A percentile compares a stretch with the other conserved stretches of the same genome.
These are phyloP conservation scores for Sonneratia alba DNA, from an alignment of 345 rosid species.

Conservation along the genomic window DNA sequence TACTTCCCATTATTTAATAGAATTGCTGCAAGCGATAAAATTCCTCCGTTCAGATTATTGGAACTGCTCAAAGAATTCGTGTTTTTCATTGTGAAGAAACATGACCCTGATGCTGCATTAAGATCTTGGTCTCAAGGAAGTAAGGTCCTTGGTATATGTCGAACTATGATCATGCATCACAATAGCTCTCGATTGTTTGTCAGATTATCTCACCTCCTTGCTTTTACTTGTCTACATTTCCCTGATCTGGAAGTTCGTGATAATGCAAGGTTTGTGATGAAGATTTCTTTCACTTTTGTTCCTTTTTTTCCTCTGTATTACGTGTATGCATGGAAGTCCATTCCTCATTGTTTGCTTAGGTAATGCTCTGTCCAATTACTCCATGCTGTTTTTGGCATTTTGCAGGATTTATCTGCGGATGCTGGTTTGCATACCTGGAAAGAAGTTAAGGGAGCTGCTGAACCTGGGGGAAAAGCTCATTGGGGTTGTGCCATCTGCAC, in stretches of 20 bases:
- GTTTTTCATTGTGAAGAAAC: slow-evolving; percentile 54
- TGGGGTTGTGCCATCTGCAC: slow-evolving; percentile 58
- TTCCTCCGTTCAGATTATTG: slow-evolving; percentile 66
- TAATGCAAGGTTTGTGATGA: slow-evolving; percentile 58
- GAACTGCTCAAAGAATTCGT: slow-evolving; percentile 56
- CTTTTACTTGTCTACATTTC: slow-evolving; percentile 75
- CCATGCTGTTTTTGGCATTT: slow-evolving; percentile 1
- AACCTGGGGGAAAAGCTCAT: slow-evolving; percentile 56
- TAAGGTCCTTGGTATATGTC: slow-evolving; percentile 81
- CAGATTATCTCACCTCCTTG: slow-evolving; percentile 70
- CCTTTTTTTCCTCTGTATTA: not conserved
- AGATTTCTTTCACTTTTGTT: slow-evolving; percentile 1
- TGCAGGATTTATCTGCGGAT: slow-evolving; percentile 86
- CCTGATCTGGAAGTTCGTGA: slow-evolving; percentile 97
- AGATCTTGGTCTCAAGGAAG: slow-evolving; percentile 89
- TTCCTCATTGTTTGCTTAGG: not conserved
- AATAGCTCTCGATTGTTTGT: slow-evolving; percentile 78
- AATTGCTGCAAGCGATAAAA: slow-evolving; percentile 58
- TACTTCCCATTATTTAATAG: slow-evolving; percentile 71
- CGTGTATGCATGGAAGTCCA: not conserved
- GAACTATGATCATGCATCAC: slow-evolving; percentile 81
- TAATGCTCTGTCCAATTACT: not conserved
- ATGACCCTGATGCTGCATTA: slow-evolving; percentile 51
- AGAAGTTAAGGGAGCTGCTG: slow-evolving; percentile 56
- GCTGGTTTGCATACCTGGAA: slow-evolving; percentile 78